Conservation (phyloP, 345 rosid genomes). For the Euphorbia lathyris region DNA sequence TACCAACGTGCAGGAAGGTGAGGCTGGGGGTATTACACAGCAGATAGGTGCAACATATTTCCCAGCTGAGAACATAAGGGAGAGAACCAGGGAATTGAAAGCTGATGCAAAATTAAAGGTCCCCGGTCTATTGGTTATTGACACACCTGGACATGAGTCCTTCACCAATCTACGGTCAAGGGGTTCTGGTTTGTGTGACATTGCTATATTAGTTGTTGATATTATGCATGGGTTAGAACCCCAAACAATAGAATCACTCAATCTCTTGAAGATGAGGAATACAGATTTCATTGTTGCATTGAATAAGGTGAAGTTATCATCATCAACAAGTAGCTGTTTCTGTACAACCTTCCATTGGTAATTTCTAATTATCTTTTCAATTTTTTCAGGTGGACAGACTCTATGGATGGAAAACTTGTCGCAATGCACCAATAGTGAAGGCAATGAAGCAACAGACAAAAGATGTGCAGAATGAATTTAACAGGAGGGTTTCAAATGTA, state of each 20-base stretch:
- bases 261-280: conserved; percentile 79
- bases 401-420: conserved; percentile 78
- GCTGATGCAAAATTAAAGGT: conserved; percentile 89
- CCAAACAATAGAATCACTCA: conserved; percentile 88
- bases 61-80: conserved; percentile 89
- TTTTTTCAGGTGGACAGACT: conserved; percentile 79
- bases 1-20: conserved; percentile 98
- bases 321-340: not conserved
- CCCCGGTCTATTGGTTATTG: conserved; percentile 94
- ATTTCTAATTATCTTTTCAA: conserved; percentile 6
- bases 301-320: conserved; percentile 63
- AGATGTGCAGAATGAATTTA: conserved; percentile 71
- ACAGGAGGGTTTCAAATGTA: conserved; percentile 63
- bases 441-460: conserved; percentile 66
- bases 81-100: conserved; percentile 90
- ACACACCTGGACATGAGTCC: conserved; percentile 97
- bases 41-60: conserved; percentile 99
- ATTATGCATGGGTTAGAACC: conserved; percentile 91
- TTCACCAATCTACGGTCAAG: conserved; percentile 86
- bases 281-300: conserved; percentile 90
- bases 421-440: conserved; percentile 69
- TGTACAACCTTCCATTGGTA: not conserved
- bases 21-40: conserved; percentile 98
- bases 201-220: conserved; percentile 96
- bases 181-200: conserved; percentile 93